Base-by-base conservation (phyloP, 2,329 filamentous ascomycete genomes). In the Teratosphaeria gauchensis region DNA sequence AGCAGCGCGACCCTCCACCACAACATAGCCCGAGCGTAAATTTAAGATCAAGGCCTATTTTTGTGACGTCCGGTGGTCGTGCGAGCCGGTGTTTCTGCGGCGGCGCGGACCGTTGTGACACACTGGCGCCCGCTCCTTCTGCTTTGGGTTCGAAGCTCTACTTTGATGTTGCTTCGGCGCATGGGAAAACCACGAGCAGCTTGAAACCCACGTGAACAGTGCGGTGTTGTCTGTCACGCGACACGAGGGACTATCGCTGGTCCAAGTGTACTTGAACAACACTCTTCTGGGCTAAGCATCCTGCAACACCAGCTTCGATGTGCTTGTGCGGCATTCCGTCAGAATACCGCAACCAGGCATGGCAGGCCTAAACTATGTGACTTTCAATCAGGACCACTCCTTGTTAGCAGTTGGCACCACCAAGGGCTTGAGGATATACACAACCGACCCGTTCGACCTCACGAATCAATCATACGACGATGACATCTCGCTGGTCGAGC, bases 351-450 rank as follows among this genome's bases (percentile, higher is more conserved):
- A 53, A 53, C n/a, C 42, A 35, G 54, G 21, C 56, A 72, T 72
- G 69, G 65, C 68, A 16, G 66, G 69, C 42, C 90, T 97, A 79
- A 99, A 99, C 76, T 99, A 95, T 77, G 90, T 99, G 69, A 96
- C 92, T 51, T 99, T 97, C 77, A 99, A 99, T 76, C 94, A 99
- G 80, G 94, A 99, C 80, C 91, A 96, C 79, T 95, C 89, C 82
- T 92, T 92, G 75, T 82, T 99, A 64, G 92, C 92, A 78, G 92
- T 99, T 67, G 90, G 90, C 62, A 97, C 94, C 62, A 90, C 90
- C 51, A 91, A 88, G 75, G 94, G 94, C 62, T 96, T 97, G 74
- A 89, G 92, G 65, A 92, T 96, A 70, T 99, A 96, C 76, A 92
- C 91, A 65, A 97, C 92, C 64, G 94, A 97, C 66, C 92, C 94